Evolutionary conservation across 2,329 filamentous ascomycete genomes (phyloP).

Genomic region (Epichloe amarillans): DNA sequence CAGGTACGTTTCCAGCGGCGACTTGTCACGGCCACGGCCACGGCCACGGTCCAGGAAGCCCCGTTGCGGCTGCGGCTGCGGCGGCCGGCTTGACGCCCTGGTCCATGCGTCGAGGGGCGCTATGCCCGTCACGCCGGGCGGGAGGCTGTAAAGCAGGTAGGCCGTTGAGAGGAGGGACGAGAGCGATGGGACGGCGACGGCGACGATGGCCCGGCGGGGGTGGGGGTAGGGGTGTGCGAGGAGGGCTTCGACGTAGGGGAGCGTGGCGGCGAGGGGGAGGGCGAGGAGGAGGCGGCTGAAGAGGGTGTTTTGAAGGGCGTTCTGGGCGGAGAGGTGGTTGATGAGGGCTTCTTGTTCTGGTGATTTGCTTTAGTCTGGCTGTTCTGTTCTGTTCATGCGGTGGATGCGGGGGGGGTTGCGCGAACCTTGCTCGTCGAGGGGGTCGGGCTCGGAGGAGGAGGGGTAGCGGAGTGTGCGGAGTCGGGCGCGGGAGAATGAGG

Average conservation of each 20-base stretch:
- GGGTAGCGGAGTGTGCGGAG: constrained; percentile 69
- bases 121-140: constrained; percentile 42
- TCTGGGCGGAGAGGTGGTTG: constrained; percentile 35
- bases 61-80: no score
- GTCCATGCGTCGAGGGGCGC: constrained; percentile 32
- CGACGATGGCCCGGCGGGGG: constrained; percentile 23
- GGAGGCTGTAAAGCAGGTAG: constrained; percentile 45
- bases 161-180: constrained; percentile 49
- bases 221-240: constrained; percentile 19
- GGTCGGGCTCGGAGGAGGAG: constrained; percentile 41
- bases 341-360: constrained; percentile 51
- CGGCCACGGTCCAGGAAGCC: no score
- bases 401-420: background rate
- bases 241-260: constrained; percentile 34
- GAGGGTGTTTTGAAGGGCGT: constrained; percentile 42
- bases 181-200: constrained; percentile 44
- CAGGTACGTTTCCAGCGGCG: constrained; percentile 43
- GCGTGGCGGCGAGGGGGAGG: constrained; percentile 41
- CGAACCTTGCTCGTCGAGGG: constrained; percentile 63
- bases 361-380: no score
- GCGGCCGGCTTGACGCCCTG: background rate
- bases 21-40: constrained; percentile 6
- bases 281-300: constrained; percentile 44
- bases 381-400: no score
- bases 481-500: constrained; percentile 34